A percentile compares a stretch with the other conserved stretches of the same genome.
These are phyloP conservation scores for Talaromyces ruber DNA, from an alignment of 495 filamentous ascomycete species.

Conservation along the genomic window DNA sequence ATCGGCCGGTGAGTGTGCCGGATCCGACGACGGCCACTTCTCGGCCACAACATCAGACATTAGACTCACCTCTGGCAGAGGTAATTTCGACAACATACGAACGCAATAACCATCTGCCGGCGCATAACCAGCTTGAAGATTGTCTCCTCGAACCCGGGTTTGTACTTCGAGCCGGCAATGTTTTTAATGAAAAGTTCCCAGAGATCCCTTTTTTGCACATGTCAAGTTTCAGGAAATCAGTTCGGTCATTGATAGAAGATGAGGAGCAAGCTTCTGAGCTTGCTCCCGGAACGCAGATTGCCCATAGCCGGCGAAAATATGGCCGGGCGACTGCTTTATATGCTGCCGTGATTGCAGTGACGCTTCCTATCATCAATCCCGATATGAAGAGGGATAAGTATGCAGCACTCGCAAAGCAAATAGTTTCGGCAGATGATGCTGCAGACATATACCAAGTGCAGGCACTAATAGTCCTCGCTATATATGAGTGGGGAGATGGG, in stretches of 20 bases:
- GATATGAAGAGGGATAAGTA: neutral
- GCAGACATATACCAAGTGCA: neutral
- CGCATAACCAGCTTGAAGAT: neutral
- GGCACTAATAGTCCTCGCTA: neutral
- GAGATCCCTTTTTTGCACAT: neutral
- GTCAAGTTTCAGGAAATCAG: neutral
- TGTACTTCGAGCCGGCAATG: neutral
- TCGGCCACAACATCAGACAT: neutral
- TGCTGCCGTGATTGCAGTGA: neutral
- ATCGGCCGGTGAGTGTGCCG: neutral
- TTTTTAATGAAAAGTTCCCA: neutral
- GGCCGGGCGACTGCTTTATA: neutral
- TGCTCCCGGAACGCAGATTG: neutral
- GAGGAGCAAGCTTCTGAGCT: neutral
- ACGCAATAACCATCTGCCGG: neutral
- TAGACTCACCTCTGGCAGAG: neutral
- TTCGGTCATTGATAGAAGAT: neutral
- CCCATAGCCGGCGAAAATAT: neutral
- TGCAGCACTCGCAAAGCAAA: neutral
- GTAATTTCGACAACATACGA: neutral
- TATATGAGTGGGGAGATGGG: constrained; percentile 13
- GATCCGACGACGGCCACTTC: neutral
- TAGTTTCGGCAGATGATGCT: neutral
- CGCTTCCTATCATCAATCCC: neutral
- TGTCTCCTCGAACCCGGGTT: neutral